A percentile compares a stretch with the other conserved stretches of the same genome.
Conservation (phyloP, 2,329 filamentous ascomycete genomes). For the Cytospora leucostoma region DNA sequence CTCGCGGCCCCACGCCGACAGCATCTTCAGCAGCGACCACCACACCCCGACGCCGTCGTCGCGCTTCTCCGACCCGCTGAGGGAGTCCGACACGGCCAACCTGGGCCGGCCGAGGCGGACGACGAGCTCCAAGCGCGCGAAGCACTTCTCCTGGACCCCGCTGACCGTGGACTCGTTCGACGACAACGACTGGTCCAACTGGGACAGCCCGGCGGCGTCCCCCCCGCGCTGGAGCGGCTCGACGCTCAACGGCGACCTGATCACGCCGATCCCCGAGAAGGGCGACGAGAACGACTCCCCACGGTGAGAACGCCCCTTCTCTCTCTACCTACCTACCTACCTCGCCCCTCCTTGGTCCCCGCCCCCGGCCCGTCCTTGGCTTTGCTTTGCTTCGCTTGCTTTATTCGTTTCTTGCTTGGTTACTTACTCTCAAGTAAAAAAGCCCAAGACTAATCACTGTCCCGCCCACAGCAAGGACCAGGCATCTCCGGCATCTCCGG, state of each 20-base stretch:
- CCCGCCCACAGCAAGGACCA: slow-evolving; percentile 28
- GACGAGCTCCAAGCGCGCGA: slow-evolving; percentile 41
- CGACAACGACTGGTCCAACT: slow-evolving; percentile 66
- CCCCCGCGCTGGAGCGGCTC: slow-evolving; percentile 66
- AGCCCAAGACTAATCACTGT: slow-evolving; percentile 26
- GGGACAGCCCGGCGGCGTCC: slow-evolving; percentile 54
- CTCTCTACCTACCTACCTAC: slow-evolving; percentile 6
- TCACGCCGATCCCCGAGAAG: slow-evolving; percentile 47
- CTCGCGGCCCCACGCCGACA: slow-evolving; percentile 45
- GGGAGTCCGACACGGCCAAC: slow-evolving; percentile 24
- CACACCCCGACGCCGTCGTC: slow-evolving; percentile 31
- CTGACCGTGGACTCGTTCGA: slow-evolving; percentile 58
- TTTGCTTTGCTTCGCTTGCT: slow-evolving; percentile 18
- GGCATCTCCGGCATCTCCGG: slow-evolving; percentile 6
- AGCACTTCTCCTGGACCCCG: slow-evolving; percentile 63
- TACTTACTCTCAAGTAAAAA: slow-evolving; percentile 23
- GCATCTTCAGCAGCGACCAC: slow-evolving; percentile 47
- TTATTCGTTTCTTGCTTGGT: slow-evolving; percentile 1
- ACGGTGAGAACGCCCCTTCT: slow-evolving; percentile 46
- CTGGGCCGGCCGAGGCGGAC: slow-evolving; percentile 20
- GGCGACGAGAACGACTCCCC: slow-evolving; percentile 48
- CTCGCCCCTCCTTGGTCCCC: slow-evolving; percentile 6
- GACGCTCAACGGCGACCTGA: slow-evolving; percentile 53
- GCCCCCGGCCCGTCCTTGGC: neutral
- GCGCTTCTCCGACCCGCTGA: slow-evolving; percentile 23